These are phyloP conservation scores for Escovopsis sp. DNA, from an alignment of 2,329 filamentous ascomycete species.

Conservation along the genomic window DNA sequence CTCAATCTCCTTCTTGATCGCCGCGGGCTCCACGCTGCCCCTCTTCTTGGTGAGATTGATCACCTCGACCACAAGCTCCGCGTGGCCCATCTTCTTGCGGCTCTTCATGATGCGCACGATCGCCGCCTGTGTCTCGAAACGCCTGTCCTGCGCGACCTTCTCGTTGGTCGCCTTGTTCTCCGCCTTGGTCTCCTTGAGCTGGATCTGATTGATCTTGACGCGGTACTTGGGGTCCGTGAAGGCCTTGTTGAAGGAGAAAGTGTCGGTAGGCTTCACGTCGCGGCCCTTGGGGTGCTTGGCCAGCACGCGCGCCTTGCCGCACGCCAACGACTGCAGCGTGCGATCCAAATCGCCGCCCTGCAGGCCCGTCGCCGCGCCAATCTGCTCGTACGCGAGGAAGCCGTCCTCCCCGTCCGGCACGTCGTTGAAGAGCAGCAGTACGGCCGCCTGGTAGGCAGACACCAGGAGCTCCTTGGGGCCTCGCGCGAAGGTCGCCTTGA, in stretches of 20 bases:
- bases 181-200: slow-evolving; percentile 86
- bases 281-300: slow-evolving; percentile 71
- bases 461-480: slow-evolving; percentile 80
- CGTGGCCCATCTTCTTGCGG: slow-evolving; percentile 70
- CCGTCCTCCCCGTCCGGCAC: slow-evolving; percentile 41
- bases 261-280: slow-evolving; percentile 65
- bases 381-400: slow-evolving; percentile 58
- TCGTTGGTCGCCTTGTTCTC: slow-evolving; percentile 93
- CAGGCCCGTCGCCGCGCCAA: slow-evolving; percentile 59
- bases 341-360: slow-evolving; percentile 66
- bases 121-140: slow-evolving; percentile 93
- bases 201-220: slow-evolving; percentile 98
- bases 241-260: slow-evolving; percentile 62
- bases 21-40: slow-evolving; percentile 67
- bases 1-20: slow-evolving; percentile 97
- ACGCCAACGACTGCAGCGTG: slow-evolving; percentile 88
- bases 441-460: slow-evolving; percentile 80
- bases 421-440: slow-evolving; percentile 80
- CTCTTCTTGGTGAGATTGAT: slow-evolving; percentile 79
- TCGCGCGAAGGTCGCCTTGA: slow-evolving; percentile 66
- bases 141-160: slow-evolving; percentile 71
- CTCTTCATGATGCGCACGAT: slow-evolving; percentile 97
- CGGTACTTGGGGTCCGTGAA: slow-evolving; percentile 75
- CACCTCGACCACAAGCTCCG: slow-evolving; percentile 79
- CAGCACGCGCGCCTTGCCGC: slow-evolving; percentile 73